Percentiles rank a stretch among this genome's conserved stretches.
These are phyloP conservation scores for Yamadazyma taylorii DNA, from an alignment of 1,139 yeast species.

Conservation along the genomic window DNA sequence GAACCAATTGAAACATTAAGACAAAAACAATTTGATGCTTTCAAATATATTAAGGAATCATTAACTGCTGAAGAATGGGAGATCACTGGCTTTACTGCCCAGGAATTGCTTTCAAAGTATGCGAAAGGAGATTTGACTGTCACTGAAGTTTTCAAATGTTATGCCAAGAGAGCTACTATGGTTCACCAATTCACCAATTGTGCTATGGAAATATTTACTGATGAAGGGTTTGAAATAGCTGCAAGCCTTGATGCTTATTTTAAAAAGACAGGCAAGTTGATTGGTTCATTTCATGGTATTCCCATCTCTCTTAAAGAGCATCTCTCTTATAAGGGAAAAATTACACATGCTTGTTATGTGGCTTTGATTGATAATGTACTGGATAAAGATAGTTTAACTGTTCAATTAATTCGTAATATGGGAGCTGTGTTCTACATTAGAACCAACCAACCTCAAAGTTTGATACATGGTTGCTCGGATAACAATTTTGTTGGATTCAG, in stretches of 20 bases:
- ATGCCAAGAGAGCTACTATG: conserved; percentile 34
- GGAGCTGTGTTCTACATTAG: conserved; percentile 62
- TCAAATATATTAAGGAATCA: conserved; percentile 29
- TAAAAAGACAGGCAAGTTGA: conserved; percentile 19
- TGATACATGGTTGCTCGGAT: conserved; percentile 43
- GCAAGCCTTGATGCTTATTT: conserved; percentile 24
- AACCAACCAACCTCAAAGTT: conserved; percentile 43
- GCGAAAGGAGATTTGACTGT: conserved; percentile 11
- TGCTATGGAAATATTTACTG: conserved; percentile 32
- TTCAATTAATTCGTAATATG: conserved; percentile 48
- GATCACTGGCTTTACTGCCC: conserved; percentile 26
- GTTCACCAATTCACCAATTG: conserved; percentile 45
- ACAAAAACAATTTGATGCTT: conserved; percentile 39
- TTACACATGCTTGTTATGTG: conserved; percentile 46
- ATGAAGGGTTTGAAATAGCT: conserved; percentile 29
- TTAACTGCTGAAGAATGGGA: conserved; percentile 28
- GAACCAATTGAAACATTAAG: conserved; percentile 41
- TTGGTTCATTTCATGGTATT: conserved; percentile 36
- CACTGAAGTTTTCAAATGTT: conserved; percentile 14
- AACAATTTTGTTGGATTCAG: conserved; percentile 38
- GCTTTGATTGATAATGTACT: conserved; percentile 24
- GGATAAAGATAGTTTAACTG: conserved; percentile 13
- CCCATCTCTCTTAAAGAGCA: conserved; percentile 39
- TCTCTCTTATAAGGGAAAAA: conserved; percentile 35
- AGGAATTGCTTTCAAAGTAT: conserved; percentile 5